phyloP scores from a whole-genome alignment of 345 rosid genomes.

The Citrus inodora region DNA sequence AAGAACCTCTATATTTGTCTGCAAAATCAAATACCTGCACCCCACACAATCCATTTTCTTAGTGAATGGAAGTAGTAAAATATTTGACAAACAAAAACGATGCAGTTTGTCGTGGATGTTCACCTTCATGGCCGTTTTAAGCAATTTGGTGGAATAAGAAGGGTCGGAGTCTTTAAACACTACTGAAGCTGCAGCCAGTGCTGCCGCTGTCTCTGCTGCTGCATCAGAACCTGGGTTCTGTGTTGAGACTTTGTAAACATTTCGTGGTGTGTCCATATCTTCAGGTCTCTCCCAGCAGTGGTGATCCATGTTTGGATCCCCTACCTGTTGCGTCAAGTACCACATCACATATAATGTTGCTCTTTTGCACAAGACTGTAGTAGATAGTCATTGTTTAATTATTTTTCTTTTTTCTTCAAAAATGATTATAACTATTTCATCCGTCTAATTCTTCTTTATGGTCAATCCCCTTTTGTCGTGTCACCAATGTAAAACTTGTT shows the following conservation, averaged over 20 bases:
- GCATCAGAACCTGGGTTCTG: constrained; percentile 78
- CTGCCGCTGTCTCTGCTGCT: constrained; percentile 79
- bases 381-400: no score
- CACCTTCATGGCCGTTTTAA: constrained; percentile 52
- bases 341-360: no score
- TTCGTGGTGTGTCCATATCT: constrained; percentile 75
- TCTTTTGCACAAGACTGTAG: no score
- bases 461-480: neutral
- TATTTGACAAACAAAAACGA: no score
- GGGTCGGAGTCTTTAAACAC: constrained; percentile 66
- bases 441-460: no score
- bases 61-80: neutral
- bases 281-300: constrained; percentile 78
- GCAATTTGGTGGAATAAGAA: constrained; percentile 50
- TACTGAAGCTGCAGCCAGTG: constrained; percentile 72
- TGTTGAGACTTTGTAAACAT: constrained; percentile 50
- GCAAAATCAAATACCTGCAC: constrained; percentile 65
- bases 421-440: no score
- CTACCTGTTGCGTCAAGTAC: constrained; percentile 43
- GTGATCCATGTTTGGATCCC: constrained; percentile 69
- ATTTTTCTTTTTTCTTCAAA: no score
- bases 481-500: neutral
- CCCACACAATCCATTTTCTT: neutral
- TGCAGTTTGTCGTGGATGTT: neutral
- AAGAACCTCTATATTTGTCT: constrained; percentile 63